Base-by-base conservation (phyloP, 208 protist species). In the Strigomonas culicis region DNA sequence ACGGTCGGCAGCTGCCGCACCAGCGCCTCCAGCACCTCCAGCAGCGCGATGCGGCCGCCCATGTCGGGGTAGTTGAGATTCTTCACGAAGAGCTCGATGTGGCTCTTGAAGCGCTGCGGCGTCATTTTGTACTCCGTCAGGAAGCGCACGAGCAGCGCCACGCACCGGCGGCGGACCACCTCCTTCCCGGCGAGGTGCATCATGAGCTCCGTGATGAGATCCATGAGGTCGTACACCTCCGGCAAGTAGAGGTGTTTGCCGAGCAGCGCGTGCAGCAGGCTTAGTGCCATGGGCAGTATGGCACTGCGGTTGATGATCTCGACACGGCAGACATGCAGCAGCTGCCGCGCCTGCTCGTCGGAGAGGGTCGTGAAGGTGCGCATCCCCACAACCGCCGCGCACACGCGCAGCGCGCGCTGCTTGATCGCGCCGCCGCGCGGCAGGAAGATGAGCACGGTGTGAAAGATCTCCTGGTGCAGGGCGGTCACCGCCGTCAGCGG, bases 121-220 rank as follows among this genome's bases (percentile, higher is more conserved):
- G 92, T 97, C 62, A 97, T 80, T 36, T 81, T 77, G 71, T 92
- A 97, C 76, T 97, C 89, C n/a, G 89, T 93, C 21, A 97, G 70
- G 74, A 97, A 97, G 62, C 88, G 82, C 7, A 81, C 79, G 19
- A 97, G 51, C 24, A 90, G 79, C 36, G 83, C 60, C 32, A 93
- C 79, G 68, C 86, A 94, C 41, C 81, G 88, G 22, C 79, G 74
- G 19, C 84, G 76, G 47, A 97, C 81, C 13, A 89, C 68, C 28
- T 66, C 66, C 32, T 86, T 90, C 22, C 74, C 74, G 39, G 80
- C 66, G 52, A 80, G 72, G 65, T 97, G 92, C 63, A 97, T 72
- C 52, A 97, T 63, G 32, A 93, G 58, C 66, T 97, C 89, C 53
- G 89, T 93, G 19, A 97, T 74, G 32, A 95, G 58, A 52, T 88